These are phyloP conservation scores for Filobasidium uniguttulatum DNA, from an alignment of 1,284 basidiomycete species.

Conservation along the genomic window DNA sequence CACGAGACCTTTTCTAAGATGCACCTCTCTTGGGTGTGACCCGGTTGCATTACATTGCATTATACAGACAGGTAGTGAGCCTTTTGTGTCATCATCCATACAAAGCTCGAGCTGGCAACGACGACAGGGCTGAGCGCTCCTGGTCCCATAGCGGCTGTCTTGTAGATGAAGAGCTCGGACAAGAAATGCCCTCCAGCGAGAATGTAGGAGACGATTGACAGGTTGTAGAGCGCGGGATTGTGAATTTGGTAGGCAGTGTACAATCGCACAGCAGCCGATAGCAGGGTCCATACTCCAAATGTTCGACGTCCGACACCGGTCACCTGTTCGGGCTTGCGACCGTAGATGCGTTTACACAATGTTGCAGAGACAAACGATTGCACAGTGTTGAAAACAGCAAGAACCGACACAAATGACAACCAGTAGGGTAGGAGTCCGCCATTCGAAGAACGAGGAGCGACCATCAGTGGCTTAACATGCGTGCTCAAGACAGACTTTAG, in stretches of 20 bases:
- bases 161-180: constrained; percentile 71
- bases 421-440: constrained; percentile 67
- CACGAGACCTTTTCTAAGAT: too few relatives aligned
- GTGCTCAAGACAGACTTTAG: too few relatives aligned
- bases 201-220: constrained; percentile 72
- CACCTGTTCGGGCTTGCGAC: constrained; percentile 48
- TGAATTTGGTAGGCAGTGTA: constrained; percentile 80
- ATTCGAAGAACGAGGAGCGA: constrained; percentile 14
- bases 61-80: constrained; percentile 42
- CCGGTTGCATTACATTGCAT: too few relatives aligned
- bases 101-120: constrained; percentile 61
- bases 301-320: constrained; percentile 70
- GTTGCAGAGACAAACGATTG: constrained; percentile 69
- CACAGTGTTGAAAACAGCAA: constrained; percentile 67
- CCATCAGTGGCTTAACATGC: too few relatives aligned
- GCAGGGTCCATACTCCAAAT: constrained; percentile 77
- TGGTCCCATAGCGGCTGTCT: constrained; percentile 52
- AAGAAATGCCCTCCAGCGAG: constrained; percentile 81
- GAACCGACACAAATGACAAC: constrained; percentile 62
- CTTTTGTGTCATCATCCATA: constrained; percentile 72
- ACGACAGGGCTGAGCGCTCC: constrained; percentile 65
- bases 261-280: constrained; percentile 60
- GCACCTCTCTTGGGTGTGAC: too few relatives aligned
- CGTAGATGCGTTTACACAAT: constrained; percentile 64
- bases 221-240: constrained; percentile 70